phyloP scores from a whole-genome alignment of 768 basidiomycete species.

The Pleurotus salmoneostramineus region DNA sequence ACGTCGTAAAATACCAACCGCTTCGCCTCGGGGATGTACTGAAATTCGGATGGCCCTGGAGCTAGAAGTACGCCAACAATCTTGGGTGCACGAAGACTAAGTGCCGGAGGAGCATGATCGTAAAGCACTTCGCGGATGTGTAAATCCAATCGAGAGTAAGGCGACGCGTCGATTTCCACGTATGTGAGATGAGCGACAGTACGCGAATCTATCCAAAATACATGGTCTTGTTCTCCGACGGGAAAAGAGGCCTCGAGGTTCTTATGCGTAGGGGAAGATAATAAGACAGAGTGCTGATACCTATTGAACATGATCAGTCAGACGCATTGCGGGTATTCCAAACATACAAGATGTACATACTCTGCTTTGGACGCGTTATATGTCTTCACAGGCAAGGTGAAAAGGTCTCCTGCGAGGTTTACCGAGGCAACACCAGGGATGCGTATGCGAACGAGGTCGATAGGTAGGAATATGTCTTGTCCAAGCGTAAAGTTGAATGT shows the following conservation, averaged over 20 bases:
- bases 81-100: not conserved
- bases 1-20: not conserved
- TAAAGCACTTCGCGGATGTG: not conserved
- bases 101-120: not conserved
- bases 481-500: conserved; percentile 4
- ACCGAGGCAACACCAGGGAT: not conserved
- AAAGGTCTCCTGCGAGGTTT: not conserved
- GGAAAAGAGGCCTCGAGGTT: not conserved
- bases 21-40: not conserved
- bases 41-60: not conserved
- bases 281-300: not conserved
- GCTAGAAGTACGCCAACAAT: not conserved
- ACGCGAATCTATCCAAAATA: conserved; percentile 2
- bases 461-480: not conserved
- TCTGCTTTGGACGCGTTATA: not conserved
- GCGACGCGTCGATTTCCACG: not conserved
- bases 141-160: not conserved
- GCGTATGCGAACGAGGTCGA: not conserved
- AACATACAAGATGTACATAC: not conserved
- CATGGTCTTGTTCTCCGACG: not conserved
- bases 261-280: not conserved
- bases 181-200: not conserved
- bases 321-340: not conserved
- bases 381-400: not conserved
- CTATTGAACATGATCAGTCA: not conserved